These are phyloP conservation scores for Apiospora koreana DNA, from an alignment of 2,329 filamentous ascomycete genomes.

Conservation along the genomic window DNA sequence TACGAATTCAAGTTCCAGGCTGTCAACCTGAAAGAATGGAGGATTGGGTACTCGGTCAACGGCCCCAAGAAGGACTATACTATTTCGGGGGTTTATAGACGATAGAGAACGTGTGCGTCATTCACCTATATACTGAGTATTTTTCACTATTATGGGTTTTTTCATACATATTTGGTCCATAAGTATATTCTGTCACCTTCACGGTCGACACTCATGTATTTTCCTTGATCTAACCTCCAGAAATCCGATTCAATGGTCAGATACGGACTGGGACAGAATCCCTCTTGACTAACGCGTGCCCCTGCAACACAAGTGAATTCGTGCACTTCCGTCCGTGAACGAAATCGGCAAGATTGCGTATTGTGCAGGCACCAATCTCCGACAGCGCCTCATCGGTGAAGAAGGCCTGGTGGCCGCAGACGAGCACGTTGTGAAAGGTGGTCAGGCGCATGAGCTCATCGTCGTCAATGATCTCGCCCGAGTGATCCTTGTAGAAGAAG, in stretches of 20 bases:
- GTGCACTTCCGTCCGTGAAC: conserved; percentile 23
- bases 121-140: neutral
- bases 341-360: conserved; percentile 57
- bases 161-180: neutral
- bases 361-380: conserved; percentile 63
- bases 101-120: conserved; percentile 26
- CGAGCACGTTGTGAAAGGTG: conserved; percentile 67
- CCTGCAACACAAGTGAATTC: conserved; percentile 23
- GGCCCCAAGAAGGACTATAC: conserved; percentile 76
- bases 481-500: conserved; percentile 68
- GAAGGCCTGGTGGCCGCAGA: conserved; percentile 70
- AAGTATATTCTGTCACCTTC: neutral
- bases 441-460: conserved; percentile 66
- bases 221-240: neutral
- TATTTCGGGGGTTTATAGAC: conserved; percentile 54
- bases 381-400: conserved; percentile 66
- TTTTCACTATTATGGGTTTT: neutral
- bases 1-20: conserved; percentile 68
- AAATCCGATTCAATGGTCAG: conserved; percentile 18
- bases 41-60: conserved; percentile 63
- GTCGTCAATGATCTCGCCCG: conserved; percentile 65
- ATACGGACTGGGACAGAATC: conserved; percentile 39
- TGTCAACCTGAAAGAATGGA: conserved; percentile 59
- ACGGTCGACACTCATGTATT: neutral
- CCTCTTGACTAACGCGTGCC: conserved; percentile 19